Conservation (phyloP, 2,329 filamentous ascomycete genomes). For the Laburnicola sp. region DNA sequence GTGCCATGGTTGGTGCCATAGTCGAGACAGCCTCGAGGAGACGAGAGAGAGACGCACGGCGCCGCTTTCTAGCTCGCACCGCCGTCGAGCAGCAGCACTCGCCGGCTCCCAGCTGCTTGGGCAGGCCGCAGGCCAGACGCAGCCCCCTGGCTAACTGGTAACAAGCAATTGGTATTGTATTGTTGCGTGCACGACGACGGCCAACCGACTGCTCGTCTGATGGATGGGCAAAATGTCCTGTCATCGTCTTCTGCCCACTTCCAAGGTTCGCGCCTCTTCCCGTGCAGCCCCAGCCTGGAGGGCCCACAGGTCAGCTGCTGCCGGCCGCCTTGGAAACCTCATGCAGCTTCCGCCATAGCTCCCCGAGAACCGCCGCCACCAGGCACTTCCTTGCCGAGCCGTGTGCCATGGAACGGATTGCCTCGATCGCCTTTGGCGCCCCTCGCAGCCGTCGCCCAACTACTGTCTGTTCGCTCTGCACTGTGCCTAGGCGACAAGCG, state of each 20-base stretch:
- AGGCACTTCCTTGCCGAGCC: neutral
- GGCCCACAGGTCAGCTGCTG: constrained; percentile 19
- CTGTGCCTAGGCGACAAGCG: constrained; percentile 18
- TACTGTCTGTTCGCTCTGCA: neutral
- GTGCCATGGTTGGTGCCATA: too few species aligned
- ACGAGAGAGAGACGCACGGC: too few species aligned
- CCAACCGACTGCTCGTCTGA: neutral
- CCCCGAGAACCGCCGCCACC: constrained; percentile 7
- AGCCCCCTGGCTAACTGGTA: constrained; percentile 20
- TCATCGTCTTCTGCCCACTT: constrained; percentile 13
- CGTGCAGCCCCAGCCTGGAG: neutral
- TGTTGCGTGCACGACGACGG: too few species aligned
- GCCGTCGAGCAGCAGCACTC: too few species aligned
- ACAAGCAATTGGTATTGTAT: neutral
- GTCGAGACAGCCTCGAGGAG: too few species aligned
- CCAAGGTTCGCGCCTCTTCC: neutral
- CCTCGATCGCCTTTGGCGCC: too few species aligned
- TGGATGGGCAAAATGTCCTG: constrained; percentile 11
- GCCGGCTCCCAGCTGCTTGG: too few species aligned
- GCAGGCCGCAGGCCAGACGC: too few species aligned
- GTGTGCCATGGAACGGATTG: neutral
- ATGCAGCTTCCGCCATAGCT: constrained; percentile 15
- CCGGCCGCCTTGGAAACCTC: constrained; percentile 25
- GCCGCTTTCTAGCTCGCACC: too few species aligned
- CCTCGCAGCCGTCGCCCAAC: neutral